Percentiles rank a stretch among this genome's conserved stretches.
These are phyloP conservation scores for Aspergillus caelatus DNA, from an alignment of 2,329 filamentous ascomycete species.

Conservation along the genomic window DNA sequence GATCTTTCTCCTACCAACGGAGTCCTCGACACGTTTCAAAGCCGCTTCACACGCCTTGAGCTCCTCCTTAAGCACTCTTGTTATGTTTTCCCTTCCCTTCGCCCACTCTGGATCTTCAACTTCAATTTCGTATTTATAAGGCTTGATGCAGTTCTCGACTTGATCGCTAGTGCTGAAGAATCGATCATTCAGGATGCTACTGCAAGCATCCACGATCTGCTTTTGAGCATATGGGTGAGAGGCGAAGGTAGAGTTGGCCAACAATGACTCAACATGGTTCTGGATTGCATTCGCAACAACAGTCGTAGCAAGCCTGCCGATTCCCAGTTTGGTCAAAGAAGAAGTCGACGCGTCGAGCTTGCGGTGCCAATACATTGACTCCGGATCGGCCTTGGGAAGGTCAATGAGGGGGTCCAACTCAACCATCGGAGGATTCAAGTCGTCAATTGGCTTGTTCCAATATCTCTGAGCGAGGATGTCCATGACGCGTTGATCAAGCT, in stretches of 20 bases:
- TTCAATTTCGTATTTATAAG: conserved; percentile 97
- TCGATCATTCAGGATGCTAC: conserved; percentile 86
- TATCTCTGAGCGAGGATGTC: conserved; percentile 91
- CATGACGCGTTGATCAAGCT: conserved; percentile 91
- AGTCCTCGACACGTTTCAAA: conserved; percentile 72
- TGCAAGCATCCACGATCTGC: conserved; percentile 89
- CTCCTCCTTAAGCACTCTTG: conserved; percentile 81
- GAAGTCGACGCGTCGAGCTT: conserved; percentile 92
- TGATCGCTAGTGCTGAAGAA: conserved; percentile 98
- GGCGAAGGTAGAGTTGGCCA: conserved; percentile 80
- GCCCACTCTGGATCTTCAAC: conserved; percentile 89
- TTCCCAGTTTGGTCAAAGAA: conserved; percentile 87
- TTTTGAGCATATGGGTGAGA: conserved; percentile 89
- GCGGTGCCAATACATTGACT: conserved; percentile 88
- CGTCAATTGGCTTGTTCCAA: conserved; percentile 95
- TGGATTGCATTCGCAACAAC: conserved; percentile 90
- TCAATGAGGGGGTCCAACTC: conserved; percentile 75
- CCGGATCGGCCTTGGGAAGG: conserved; percentile 80
- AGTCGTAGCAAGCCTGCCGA: conserved; percentile 87
- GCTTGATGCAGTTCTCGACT: conserved; percentile 98
- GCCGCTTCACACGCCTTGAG: conserved; percentile 81
- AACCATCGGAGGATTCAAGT: conserved; percentile 66
- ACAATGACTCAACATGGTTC: conserved; percentile 75
- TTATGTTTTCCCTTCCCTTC: conserved; percentile 80
- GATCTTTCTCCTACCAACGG: conserved; percentile 79